Base-by-base conservation (phyloP, 495 filamentous ascomycete genomes). In the Daldinia bambusicola region DNA sequence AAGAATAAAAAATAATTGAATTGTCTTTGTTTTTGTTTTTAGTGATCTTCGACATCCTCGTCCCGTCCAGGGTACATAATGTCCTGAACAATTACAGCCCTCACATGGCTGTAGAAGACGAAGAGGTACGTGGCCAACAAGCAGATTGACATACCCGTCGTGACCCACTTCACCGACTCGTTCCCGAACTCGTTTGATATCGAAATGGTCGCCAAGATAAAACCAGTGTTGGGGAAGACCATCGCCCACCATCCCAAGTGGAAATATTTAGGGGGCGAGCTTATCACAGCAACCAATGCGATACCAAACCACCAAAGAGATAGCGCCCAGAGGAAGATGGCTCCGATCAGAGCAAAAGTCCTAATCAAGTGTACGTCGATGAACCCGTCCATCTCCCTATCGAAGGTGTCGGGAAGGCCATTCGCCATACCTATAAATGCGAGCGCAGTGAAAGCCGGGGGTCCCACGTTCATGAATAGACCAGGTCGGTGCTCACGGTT, bases 391-490 rank as follows among this genome's bases (percentile, higher is more conserved):
- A 71, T 13, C 32, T 72, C 63, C 22, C 69, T 72, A 55, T 72
- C 76, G 55, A 78, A 84, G 4, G 76, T 77, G 14, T 79, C 22
- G 73, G 80, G 77, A 1, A 82, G 48, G 16, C 80, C 85, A 14
- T 82, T 80, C 0, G 88, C 85, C 85, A 92, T 89, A 20, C 84
- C 84, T 52, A 93, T 86, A 18, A 93, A 81, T 0, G 90, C 90
- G 1, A 91, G 81, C 4, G 85, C 87, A 2, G 90, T 92, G 80
- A 92, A 93, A 3, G 87, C 84, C 0, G 90, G 84, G 6, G 89
- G 89, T 1, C 87, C 90, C 4, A 92, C 90, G 34, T 88, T 88
- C 71, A 93, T 92, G 79, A 91, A 92, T 83, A 93, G 90, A 4
- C 87, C 89, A 0, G 88, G 85, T 63, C 89, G 72, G 79, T 70